Evolutionary conservation across 116 monocot genomes (phyloP), one percentile per base, ranked within the genome.

Genomic region (Trichopus zeylanicus): DNA sequence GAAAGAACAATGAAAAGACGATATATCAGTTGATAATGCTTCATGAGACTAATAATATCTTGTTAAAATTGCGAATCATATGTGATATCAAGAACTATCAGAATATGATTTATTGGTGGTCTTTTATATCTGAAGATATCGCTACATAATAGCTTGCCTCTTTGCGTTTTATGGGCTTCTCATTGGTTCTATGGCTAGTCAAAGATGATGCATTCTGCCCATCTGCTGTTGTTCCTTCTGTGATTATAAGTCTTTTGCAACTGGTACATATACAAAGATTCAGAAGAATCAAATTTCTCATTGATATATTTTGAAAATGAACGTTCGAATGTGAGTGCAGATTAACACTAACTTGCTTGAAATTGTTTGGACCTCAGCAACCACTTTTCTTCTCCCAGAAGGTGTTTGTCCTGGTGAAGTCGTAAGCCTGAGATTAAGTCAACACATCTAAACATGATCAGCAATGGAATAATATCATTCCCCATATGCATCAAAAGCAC

Each of bases 381-480:
- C 53, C 53, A 53, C 12, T 53, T 53, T 53, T 28, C 27, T 53
- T 15, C 27, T 53, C 27, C 53, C 28, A 11, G 53, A 53, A 53
- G 2, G 12, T 15, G 28, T 28, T 2, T 53, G 24, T 27, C 6
- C 28, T 4, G 27, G 23, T 26, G 28, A 4, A 12, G 13, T 53
- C 18, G 13, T 53, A 28, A 16, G 11, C 53, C 53, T 53, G 13
- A 42, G n/a, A 42, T 15, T 42, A 42, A 15, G n/a, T 42, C 6
- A 4, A n/a, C 12, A 42, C 4, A 4, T 13, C 13, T 13, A 4
- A 42, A 12, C n/a, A n/a, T 42, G 7, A 42, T 42, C 12, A 42
- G 13, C 42, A 42, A 42, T 42, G 42, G n/a, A 42, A 10, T 13
- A 18, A 42, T 1, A 4, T 33, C 0, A 3, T 42, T n/a, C 42